A percentile compares a stretch with the other conserved stretches of the same genome.
Evolutionary conservation across 208 protist species (phyloP).

Genomic region (Angomonas ambiguus): DNA sequence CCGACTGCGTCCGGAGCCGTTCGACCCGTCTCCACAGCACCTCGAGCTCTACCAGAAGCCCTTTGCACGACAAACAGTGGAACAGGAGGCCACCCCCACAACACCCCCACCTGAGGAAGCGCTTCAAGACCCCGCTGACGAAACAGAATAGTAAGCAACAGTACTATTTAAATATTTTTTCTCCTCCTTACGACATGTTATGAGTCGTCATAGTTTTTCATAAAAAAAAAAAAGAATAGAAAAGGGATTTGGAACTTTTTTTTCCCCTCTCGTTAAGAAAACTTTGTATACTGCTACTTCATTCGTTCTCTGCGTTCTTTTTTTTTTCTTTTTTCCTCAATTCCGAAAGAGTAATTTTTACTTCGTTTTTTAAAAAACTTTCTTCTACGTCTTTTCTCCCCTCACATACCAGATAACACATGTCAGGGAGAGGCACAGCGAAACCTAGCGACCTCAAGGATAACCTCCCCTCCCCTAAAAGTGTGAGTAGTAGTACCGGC

Average conservation of each 20-base stretch:
- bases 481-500: background rate
- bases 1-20: background rate
- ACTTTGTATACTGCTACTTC: no score
- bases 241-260: background rate
- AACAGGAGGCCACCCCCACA: background rate
- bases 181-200: background rate
- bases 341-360: conserved; percentile 4
- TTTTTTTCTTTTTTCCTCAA: conserved; percentile 3
- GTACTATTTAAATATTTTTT: no score
- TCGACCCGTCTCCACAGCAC: background rate
- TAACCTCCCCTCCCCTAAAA: background rate
- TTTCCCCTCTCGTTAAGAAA: background rate
- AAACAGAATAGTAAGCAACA: no score
- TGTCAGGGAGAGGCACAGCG: background rate
- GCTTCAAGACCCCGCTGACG: no score
- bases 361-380: conserved; percentile 5
- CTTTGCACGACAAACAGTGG: background rate
- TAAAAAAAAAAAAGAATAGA: conserved; percentile 2
- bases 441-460: background rate
- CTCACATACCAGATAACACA: background rate
- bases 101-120: no score
- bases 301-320: no score
- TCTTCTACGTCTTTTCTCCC: background rate
- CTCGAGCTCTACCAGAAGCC: background rate
- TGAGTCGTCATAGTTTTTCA: background rate